These are phyloP conservation scores for Cryphonectria parasitica DNA, from an alignment of 2,329 filamentous ascomycete genomes.

Conservation along the genomic window DNA sequence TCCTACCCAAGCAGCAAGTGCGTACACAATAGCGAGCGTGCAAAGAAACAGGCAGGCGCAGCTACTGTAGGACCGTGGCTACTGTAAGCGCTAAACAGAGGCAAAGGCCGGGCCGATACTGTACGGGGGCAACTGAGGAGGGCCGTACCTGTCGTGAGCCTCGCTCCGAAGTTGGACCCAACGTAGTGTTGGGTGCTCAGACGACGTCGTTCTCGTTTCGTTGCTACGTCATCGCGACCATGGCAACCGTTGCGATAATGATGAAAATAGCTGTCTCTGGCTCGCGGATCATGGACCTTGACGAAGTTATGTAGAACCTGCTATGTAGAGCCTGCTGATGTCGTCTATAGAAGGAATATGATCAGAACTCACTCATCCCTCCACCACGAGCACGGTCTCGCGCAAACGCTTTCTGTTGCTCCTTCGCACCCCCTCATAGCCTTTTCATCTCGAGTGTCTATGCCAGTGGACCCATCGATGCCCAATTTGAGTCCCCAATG, in stretches of 20 bases:
- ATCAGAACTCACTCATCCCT: neutral
- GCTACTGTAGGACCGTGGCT: neutral
- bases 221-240: neutral
- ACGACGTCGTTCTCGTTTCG: neutral
- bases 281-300: neutral
- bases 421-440: neutral
- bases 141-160: neutral
- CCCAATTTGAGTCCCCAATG: too few species aligned
- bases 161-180: neutral
- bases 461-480: too few species aligned
- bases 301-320: neutral
- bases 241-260: neutral
- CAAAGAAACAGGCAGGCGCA: too few species aligned
- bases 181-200: neutral
- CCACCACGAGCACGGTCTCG: neutral
- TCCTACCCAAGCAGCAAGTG: neutral
- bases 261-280: neutral
- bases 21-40: neutral
- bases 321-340: neutral
- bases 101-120: neutral
- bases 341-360: neutral
- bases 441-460: neutral
- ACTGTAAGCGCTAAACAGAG: neutral
- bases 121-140: neutral
- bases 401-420: neutral